Evolutionary conservation across 768 basidiomycete species (phyloP).

Genomic region (Phallus indusiatus): DNA sequence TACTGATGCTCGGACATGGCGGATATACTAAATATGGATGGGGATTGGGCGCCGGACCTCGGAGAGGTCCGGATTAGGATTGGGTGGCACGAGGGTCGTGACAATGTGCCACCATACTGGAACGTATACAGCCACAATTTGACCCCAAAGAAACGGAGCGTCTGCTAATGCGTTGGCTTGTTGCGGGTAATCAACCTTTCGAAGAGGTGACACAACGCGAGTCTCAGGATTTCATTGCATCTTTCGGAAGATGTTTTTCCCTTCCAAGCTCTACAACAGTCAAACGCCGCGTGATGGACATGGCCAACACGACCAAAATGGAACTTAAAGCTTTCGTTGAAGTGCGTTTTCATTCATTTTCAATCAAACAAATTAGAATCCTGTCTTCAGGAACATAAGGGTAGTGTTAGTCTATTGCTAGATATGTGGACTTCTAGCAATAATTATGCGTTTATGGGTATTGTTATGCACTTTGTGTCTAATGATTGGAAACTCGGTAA

Average conservation of each 20-base stretch:
- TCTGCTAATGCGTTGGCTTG: conserved; percentile 11
- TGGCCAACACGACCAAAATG: conserved; percentile 10
- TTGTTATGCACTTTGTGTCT: conserved; percentile 18
- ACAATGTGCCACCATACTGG: no score
- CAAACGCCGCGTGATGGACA: conserved; percentile 11
- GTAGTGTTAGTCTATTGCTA: conserved; percentile 16
- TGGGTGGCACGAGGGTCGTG: no score
- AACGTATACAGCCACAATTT: conserved; percentile 7
- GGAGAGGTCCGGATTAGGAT: no score
- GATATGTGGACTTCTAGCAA: conserved; percentile 24
- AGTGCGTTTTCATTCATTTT: conserved; percentile 9
- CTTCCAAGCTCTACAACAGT: conserved; percentile 9
- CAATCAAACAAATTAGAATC: neutral
- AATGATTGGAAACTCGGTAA: conserved; percentile 17
- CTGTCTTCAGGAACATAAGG: conserved; percentile 11
- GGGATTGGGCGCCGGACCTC: no score
- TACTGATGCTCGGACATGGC: no score
- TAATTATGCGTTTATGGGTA: conserved; percentile 18
- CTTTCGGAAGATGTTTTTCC: conserved; percentile 8
- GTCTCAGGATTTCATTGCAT: conserved; percentile 14
- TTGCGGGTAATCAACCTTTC: conserved; percentile 16
- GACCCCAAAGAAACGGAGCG: conserved; percentile 11
- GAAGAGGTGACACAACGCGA: conserved; percentile 13
- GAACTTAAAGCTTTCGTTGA: conserved; percentile 10
- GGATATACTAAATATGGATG: no score